Base-by-base conservation (phyloP, 2,329 filamentous ascomycete species). In the Paecilomyces sp. region DNA sequence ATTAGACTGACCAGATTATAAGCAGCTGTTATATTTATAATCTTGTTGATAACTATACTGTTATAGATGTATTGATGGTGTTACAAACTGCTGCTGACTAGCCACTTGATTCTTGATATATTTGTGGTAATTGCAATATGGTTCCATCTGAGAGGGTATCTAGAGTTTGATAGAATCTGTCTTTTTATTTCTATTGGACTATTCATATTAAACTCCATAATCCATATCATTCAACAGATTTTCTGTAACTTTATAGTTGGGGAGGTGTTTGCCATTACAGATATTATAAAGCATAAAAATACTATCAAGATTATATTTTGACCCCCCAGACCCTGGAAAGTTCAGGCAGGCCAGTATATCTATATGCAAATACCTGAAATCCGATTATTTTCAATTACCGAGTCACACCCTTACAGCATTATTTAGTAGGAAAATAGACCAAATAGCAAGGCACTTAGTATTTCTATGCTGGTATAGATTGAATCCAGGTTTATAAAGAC, bases 261-360 rank as follows among this genome's bases (percentile, higher is more conserved):
- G n/a, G 6, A 52, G 24, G 6, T 15, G n/a, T 25, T 52, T 5
- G 47, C 47, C 6, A n/a, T 52, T 5, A 15, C 47, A n/a, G 47
- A 52, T 52, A 3, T 31, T 13, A 22, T 56, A 7, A 30, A 33
- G 54, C 54, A 34, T 25, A 47, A 62, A 55, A 58, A 58, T 54
- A 56, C 58, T 12, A 53, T 62, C 25, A 33, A 60, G 55, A 34
- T 62, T 22, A 60, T 56, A 12, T 58, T 62, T 25, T 22, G 31
- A 31, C 57, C 55, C 3, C 53, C 56, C 11, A 56, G 58, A 18
- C 58, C 58, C 25, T 62, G 58, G 58, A 62, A 60, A 31, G 61
- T 58, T 41, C 53, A 33, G 24, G 54, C 53, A 15, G 58, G 58
- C 11, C 61, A 62, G 33, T 62, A 62, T 50, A 18, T 62, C 30